phyloP scores from a whole-genome alignment of 1,284 basidiomycete species.

The Ganoderma lucidum region DNA sequence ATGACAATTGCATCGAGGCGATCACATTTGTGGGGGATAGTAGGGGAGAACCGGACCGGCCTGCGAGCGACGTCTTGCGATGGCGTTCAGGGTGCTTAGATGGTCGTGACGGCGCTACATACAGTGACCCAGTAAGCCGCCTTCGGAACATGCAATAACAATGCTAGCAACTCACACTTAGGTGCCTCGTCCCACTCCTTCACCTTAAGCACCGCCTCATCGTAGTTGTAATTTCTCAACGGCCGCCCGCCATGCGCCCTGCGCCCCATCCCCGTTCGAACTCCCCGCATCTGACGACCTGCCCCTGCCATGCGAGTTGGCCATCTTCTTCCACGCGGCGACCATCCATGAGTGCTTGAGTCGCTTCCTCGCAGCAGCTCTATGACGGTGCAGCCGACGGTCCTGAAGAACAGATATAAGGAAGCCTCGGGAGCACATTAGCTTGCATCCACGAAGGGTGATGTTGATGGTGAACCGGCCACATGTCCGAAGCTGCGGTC shows the following conservation, averaged over 20 bases:
- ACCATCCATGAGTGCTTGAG: conserved; percentile 97
- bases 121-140: conserved; percentile 13
- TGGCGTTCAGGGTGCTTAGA: conserved; percentile 61
- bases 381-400: conserved; percentile 96
- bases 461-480: conserved; percentile 55
- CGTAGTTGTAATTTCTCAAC: conserved; percentile 83
- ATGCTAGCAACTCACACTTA: conserved; percentile 68
- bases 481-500: conserved; percentile 96
- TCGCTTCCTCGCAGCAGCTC: conserved; percentile 96
- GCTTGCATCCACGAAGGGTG: conserved; percentile 1
- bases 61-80: conserved; percentile 44
- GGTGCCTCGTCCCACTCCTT: conserved; percentile 99
- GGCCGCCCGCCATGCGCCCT: conserved; percentile 55
- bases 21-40: conserved; percentile 44
- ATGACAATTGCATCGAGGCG: conserved; percentile 34
- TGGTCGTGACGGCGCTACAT: conserved; percentile 52
- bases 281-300: conserved; percentile 44
- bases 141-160: conserved; percentile 12
- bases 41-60: conserved; percentile 40
- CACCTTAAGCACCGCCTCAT: conserved; percentile 93
- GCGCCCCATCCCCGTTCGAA: conserved; percentile 24
- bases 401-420: conserved; percentile 55
- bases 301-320: conserved; percentile 49
- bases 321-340: conserved; percentile 80
- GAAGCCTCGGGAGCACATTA: neutral